Evolutionary conservation across 2,329 filamentous ascomycete genomes (phyloP), one percentile per base, ranked within the genome.

Genomic region (Fusarium beomiforme): DNA sequence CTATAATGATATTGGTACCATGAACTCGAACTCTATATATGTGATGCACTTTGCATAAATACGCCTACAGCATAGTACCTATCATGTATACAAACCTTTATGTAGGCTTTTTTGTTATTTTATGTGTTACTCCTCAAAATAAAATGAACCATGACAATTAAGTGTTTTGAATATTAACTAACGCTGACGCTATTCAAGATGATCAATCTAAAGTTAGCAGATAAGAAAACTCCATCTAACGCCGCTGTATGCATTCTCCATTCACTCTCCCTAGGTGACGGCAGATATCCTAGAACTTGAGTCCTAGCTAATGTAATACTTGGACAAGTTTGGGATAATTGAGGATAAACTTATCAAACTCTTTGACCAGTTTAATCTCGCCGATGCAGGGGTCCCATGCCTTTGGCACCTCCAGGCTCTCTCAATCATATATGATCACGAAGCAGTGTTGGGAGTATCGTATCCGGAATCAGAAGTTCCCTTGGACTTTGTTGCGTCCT

Each of bases 391-490:
- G n/a, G n/a, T n/a, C n/a, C n/a, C n/a, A n/a, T n/a, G n/a, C n/a
- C n/a, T n/a, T n/a, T n/a, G n/a, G n/a, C n/a, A n/a, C n/a, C n/a
- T n/a, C n/a, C n/a, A n/a, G n/a, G n/a, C 47, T 51, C 47, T 37
- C 16, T 9, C 17, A 39, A 5, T 47, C 60, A 54, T 37, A 41
- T n/a, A 24, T 43, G 23, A 39, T 73, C 65, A 77, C 44, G 42
- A 68, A 50, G 47, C 54, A 14, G 50, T 44, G 43, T 76, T 75
- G 23, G 75, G 75, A 29, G 78, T 79, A 46, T 79, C 78, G 59
- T 80, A 80, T 41, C 79, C 79, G 31, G 79, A 80, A 64, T 80
- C 79, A 19, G 79, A 80, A 12, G 73, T 73, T 29, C 70, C 74
- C 76, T 80, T 80, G 21, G 71, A 49, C 21, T 71, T 73, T n/a